Evolutionary conservation across 495 filamentous ascomycete species (phyloP).

Genomic region (Hypoxylon lenormandii): DNA sequence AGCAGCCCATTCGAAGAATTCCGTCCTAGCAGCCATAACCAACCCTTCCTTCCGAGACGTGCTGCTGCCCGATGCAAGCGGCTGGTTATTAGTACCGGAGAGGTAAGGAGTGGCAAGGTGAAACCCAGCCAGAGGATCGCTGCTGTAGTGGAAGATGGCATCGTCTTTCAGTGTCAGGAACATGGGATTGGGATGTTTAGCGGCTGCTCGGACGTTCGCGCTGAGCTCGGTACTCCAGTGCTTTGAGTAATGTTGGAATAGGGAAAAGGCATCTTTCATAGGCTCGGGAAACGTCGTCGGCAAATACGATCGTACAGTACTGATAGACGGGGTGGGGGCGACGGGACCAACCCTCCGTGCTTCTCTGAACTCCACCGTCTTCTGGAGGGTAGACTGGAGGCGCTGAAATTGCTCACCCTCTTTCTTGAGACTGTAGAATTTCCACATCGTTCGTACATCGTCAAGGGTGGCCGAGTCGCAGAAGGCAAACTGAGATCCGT

Average conservation of each 20-base stretch:
- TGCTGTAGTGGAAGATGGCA: conserved; percentile 52
- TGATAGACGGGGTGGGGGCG: neutral
- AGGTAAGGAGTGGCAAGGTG: conserved; percentile 55
- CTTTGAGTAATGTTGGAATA: neutral
- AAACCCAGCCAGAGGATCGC: conserved; percentile 61
- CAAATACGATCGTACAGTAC: neutral
- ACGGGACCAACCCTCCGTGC: neutral
- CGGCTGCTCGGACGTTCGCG: conserved; percentile 9
- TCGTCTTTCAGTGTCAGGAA: conserved; percentile 37
- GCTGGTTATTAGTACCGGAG: conserved; percentile 5
- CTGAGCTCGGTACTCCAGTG: conserved; percentile 19
- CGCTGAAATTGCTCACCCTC: conserved; percentile 14
- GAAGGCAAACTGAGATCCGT: conserved; percentile 54
- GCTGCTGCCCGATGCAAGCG: neutral
- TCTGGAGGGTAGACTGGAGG: conserved; percentile 19
- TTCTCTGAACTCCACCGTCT: conserved; percentile 25
- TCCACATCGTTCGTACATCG: conserved; percentile 54
- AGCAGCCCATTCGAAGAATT: neutral
- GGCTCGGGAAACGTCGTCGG: neutral
- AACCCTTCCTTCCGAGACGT: neutral
- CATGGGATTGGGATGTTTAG: conserved; percentile 54
- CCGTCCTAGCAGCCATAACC: neutral
- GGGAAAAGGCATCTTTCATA: neutral
- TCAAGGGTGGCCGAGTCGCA: conserved; percentile 51
- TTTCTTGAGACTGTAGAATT: conserved; percentile 39